Base-by-base conservation (phyloP, 306 rosid genomes). In the Quercus agrifolia region DNA sequence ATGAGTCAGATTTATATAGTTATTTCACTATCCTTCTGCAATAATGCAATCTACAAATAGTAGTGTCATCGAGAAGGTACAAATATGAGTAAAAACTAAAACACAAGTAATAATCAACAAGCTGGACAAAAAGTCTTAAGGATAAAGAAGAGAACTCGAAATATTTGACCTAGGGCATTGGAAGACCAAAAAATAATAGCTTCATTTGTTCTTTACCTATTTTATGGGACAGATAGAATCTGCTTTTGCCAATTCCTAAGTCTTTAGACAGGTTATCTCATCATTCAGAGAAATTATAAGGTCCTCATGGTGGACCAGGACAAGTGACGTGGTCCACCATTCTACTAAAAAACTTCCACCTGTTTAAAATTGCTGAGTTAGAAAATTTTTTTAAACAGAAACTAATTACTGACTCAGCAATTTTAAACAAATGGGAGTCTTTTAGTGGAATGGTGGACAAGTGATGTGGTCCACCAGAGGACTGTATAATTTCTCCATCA, bases 211-310 rank as follows among this genome's bases (percentile, higher is more conserved):
- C 61, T 76, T 83, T 80, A 91, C 99, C 99, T 95, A 97, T 76
- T 92, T 94, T 61, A 69, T 79, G 57, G 88, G 90, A 85, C 88
- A 82, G 73, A 81, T 80, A 75, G 85, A 78, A 77, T 91, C 97
- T 71, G 71, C 90, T 85, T 84, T 89, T 64, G 85, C 95, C 86
- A 95, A 67, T 83, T 95, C 91, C 90, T 95, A 97, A 97, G 89
- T 95, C 99, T 82, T 95, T 97, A 0, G 91, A 88, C 80, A 95
- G 80, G 98, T 95, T 81, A 97, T 74, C 87, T 95, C 99, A 81
- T 95, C 97, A 81, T 92, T 98, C 98, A 90, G 91, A 21, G 21
- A 21, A 21, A 21, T 21, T 21, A 21, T 21, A 21, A 21, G 21
- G 21, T 21, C 21, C 21, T 21, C 21, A 21, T 21, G 21, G 21